Evolutionary conservation across 164 flowering plant species (phyloP), one percentile per base, ranked within the genome.

Genomic region (Nymphaea colorata): DNA sequence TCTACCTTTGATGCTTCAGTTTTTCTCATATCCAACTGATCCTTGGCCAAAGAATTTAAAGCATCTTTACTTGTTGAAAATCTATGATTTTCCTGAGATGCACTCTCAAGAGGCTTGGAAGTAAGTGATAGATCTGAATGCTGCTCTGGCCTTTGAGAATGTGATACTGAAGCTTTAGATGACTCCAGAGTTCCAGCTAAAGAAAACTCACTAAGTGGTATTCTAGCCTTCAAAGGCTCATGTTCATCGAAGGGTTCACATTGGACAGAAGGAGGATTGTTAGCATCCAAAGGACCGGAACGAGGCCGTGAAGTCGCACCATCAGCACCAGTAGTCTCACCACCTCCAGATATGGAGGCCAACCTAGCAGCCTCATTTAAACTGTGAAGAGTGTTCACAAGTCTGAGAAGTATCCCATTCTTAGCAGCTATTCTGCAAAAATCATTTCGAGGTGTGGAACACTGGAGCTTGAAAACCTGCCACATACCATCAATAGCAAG

Each of bases 401-500:
- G 94, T 85, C 99, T 86, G 51, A 84, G 77, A 64, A 95, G 82
- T 69, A 95, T 92, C 18, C 97, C 98, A 83, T 86, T 86, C 80
- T 90, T 95, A 63, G 98, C 96, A 74, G 99, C 96, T 62, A 92
- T 89, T n/a, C 96, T 91, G 73, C 98, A 95, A 75, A 92, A 95
- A 72, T 92, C 98, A 74, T 92, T 87, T 79, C 89, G 85, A 16
- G 96, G 93, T 41, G 98, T 95, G 57, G 97, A 89, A 11, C 85
- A 74, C 74, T 88, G 94, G 75, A 95, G 97, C 84, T 89, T 95
- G 74, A 95, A 90, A 64, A 95, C 90, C 85, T 95, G 99, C 99
- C 99, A 95, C 91, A 92, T 89, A 76, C 97, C 97, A 82, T 95
- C 99, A 60, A 95, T 89, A 64, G 99, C 99, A 64, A 95, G 86